Evolutionary conservation across 2,329 filamentous ascomycete species (phyloP), one percentile per base, ranked within the genome.

Genomic region (Hypoxylon sp.): DNA sequence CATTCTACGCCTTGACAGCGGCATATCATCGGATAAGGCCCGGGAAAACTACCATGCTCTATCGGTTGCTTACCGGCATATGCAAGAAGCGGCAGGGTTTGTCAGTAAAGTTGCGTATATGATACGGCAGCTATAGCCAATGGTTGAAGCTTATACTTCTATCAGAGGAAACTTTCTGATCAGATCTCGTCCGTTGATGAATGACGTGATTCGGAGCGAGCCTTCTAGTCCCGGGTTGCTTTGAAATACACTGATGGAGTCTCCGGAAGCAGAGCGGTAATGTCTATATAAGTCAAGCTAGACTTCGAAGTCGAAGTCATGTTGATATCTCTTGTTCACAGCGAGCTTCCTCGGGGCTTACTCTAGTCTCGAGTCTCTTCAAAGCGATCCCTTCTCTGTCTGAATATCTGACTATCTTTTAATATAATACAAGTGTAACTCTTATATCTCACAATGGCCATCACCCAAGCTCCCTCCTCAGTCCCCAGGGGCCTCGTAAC

Each of bases 401-500:
- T 48, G 6, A 42, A 19, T 60, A 39, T 47, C 7, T 48, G 6
- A 42, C 15, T 60, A 39, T 37, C 48, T 39, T 35, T 17, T 5
- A n/a, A n/a, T 29, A 17, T 13, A 4, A 35, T 42, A 19, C n/a
- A 19, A 59, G 21, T 24, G 8, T 59, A 39, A 51, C 46, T 7
- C 46, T 21, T 29, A 29, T 24, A 39, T 7, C 19, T 5, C 58
- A 73, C 62, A 67, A 84, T 84, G 82, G 79, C 81, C 71, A 79
- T 82, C 73, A 72, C 80, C 47, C 77, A 80, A 48, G 52, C 71
- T 10, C 17, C 62, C 29, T 56, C 61, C 50, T 37, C 56, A 19
- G 75, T 85, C 11, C 85, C 86, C 42, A 81, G 88, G 63, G 92
- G 92, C 68, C 83, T 88, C 70, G 87, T 92, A 66, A 83, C 83